Evolutionary conservation across 371 early-diverging fungal genomes (phyloP).

Genomic region (Apophysomyces trapeziformis): DNA sequence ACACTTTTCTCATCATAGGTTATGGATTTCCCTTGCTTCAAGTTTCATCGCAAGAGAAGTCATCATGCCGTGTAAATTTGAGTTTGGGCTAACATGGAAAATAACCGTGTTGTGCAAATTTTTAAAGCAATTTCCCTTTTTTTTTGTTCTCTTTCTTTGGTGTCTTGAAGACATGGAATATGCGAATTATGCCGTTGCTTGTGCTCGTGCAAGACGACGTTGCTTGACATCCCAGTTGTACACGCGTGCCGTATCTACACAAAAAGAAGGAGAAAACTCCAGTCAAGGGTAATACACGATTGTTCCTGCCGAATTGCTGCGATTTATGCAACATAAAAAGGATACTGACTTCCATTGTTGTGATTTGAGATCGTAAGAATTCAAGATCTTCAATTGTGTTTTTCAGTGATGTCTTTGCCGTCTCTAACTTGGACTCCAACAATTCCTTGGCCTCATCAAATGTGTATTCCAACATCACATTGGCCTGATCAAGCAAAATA

Average conservation of each 20-base stretch:
- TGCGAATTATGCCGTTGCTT: constrained; percentile 26
- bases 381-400: constrained; percentile 91
- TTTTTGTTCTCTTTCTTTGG: not conserved
- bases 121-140: not conserved
- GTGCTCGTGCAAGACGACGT: constrained; percentile 63
- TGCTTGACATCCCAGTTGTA: constrained; percentile 98
- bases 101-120: no score
- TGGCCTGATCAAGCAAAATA: constrained; percentile 65
- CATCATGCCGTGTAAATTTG: no score
- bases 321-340: constrained; percentile 28
- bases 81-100: no score
- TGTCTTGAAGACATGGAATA: not conserved
- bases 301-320: not conserved
- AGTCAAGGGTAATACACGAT: constrained; percentile 18
- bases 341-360: constrained; percentile 97
- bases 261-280: constrained; percentile 14
- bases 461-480: constrained; percentile 96
- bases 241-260: constrained; percentile 87
- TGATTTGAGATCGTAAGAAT: constrained; percentile 94
- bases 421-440: constrained; percentile 72
- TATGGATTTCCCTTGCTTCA: no score
- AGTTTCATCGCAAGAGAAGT: no score
- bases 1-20: no score
- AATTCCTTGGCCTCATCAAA: constrained; percentile 89
- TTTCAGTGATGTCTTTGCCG: constrained; percentile 72